Evolutionary conservation across 2,329 filamentous ascomycete species (phyloP).

Genomic region (Zasmidium cellare): DNA sequence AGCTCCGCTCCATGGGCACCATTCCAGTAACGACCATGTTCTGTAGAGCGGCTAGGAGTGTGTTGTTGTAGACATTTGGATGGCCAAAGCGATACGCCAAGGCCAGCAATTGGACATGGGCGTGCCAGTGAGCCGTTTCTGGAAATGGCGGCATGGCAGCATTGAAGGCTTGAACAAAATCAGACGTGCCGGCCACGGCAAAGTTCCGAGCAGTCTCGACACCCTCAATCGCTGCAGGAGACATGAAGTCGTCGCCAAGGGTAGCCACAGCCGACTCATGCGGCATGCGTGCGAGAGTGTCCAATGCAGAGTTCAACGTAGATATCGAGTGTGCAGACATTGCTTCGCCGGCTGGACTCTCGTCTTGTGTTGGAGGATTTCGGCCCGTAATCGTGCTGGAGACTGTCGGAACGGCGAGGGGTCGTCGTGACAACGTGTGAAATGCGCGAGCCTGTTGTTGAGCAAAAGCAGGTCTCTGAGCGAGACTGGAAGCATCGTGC

Average conservation of each 20-base stretch:
- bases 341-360: too few relatives aligned
- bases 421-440: constrained; percentile 5
- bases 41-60: not conserved
- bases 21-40: not conserved
- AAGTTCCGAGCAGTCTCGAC: not conserved
- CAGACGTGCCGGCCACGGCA: not conserved
- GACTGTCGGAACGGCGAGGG: not conserved
- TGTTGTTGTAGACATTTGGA: not conserved
- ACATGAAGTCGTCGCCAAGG: not conserved
- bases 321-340: too few relatives aligned
- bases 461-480: not conserved
- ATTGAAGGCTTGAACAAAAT: not conserved
- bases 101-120: not conserved
- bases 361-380: too few relatives aligned
- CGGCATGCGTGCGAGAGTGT: not conserved
- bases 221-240: not conserved
- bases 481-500: not conserved
- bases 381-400: not conserved
- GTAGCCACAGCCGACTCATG: not conserved
- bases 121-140: constrained; percentile 1
- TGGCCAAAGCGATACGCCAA: not conserved
- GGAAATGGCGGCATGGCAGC: not conserved
- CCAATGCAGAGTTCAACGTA: not conserved
- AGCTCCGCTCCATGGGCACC: not conserved
- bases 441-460: constrained; percentile 9